Evolutionary conservation across 2,329 filamentous ascomycete species (phyloP).

Genomic region (Penicillium sp.): DNA sequence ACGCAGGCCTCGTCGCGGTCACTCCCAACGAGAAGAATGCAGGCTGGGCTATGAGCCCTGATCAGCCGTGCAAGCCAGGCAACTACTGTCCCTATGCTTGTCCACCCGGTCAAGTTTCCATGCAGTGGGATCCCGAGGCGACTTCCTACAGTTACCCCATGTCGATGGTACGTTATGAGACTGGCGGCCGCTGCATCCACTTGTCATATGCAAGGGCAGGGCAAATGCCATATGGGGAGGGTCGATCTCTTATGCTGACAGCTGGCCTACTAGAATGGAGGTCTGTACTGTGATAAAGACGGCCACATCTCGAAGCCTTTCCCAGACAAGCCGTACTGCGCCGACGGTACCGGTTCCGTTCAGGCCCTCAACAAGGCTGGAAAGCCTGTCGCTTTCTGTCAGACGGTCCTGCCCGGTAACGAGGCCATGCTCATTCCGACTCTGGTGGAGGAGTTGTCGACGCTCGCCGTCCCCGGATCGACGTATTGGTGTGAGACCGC

Average conservation of each 20-base stretch:
- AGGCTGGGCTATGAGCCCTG: slow-evolving; percentile 75
- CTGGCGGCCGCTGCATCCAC: not conserved
- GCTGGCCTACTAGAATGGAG: slow-evolving; percentile 55
- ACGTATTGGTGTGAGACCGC: slow-evolving; percentile 67
- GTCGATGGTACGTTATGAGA: slow-evolving; percentile 57
- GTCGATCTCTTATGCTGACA: slow-evolving; percentile 9
- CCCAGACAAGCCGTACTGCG: slow-evolving; percentile 60
- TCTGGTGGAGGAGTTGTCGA: slow-evolving; percentile 51
- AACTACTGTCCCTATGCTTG: slow-evolving; percentile 73
- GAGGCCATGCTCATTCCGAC: slow-evolving; percentile 80
- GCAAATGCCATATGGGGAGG: slow-evolving; percentile 3
- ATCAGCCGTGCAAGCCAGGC: slow-evolving; percentile 61
- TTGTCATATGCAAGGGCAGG: slow-evolving; percentile 4
- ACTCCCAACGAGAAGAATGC: slow-evolving; percentile 60
- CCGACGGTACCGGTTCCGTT: slow-evolving; percentile 60
- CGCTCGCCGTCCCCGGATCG: slow-evolving; percentile 63
- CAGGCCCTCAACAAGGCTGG: slow-evolving; percentile 61
- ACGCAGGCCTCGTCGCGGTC: slow-evolving; percentile 61
- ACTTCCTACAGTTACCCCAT: slow-evolving; percentile 60
- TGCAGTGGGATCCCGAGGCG: slow-evolving; percentile 69
- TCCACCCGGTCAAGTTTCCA: slow-evolving; percentile 67
- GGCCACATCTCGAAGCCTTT: slow-evolving; percentile 67
- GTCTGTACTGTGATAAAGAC: slow-evolving; percentile 62
- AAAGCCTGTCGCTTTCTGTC: slow-evolving; percentile 63
- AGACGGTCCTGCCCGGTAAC: slow-evolving; percentile 71